A percentile compares a stretch with the other conserved stretches of the same genome.
Evolutionary conservation across 371 early-diverging fungal genomes (phyloP).

Genomic region (Mortierella sp.): DNA sequence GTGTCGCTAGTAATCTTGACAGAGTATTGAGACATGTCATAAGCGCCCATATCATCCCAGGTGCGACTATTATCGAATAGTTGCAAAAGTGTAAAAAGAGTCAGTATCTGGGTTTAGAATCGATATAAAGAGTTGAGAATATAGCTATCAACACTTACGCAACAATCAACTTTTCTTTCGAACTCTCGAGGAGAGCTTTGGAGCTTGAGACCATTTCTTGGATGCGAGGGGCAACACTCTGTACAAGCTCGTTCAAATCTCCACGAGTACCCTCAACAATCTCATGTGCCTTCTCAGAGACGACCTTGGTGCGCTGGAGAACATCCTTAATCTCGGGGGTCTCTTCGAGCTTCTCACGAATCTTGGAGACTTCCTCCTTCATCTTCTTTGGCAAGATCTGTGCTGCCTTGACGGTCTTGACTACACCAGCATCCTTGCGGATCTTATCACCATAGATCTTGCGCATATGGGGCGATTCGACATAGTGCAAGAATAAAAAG

Average conservation of each 20-base stretch:
- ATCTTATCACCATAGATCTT: conserved; percentile 84
- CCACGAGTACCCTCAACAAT: conserved; percentile 75
- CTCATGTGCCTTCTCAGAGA: conserved; percentile 70
- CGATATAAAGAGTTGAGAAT: conserved; percentile 53
- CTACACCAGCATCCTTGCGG: conserved; percentile 83
- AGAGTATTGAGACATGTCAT: conserved; percentile 65
- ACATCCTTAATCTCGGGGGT: too few relatives aligned
- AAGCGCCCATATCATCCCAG: conserved; percentile 63
- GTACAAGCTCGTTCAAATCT: conserved; percentile 63
- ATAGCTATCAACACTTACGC: conserved; percentile 33
- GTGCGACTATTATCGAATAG: conserved; percentile 33
- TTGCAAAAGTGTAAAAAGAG: too few relatives aligned
- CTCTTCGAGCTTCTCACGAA: conserved; percentile 41
- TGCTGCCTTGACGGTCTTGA: conserved; percentile 65
- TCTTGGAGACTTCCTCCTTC: conserved; percentile 61
- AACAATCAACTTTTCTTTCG: conserved; percentile 57
- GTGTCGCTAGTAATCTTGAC: conserved; percentile 39
- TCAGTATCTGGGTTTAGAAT: too few relatives aligned
- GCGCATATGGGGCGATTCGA: conserved; percentile 81
- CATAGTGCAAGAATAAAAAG: conserved; percentile 82
- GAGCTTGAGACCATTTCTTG: conserved; percentile 73
- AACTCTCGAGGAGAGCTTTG: conserved; percentile 64
- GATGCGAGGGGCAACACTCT: conserved; percentile 62
- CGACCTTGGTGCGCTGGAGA: conserved; percentile 68
- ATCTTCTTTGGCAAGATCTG: conserved; percentile 58